Evolutionary conservation across 768 basidiomycete species (phyloP).

Genomic region (Podaxis pistillaris): DNA sequence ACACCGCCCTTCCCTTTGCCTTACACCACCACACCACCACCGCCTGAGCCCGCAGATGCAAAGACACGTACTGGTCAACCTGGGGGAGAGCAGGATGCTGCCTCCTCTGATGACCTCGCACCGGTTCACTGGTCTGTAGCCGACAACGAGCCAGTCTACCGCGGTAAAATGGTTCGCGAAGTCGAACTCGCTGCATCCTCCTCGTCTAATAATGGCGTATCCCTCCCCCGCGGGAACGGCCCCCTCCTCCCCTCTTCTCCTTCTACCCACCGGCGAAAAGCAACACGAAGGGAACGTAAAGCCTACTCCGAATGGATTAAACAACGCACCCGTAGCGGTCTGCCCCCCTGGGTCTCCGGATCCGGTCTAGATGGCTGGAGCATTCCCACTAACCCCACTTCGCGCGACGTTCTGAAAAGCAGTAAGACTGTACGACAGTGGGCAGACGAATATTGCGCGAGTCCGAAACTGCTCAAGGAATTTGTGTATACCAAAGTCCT

Average conservation of each 20-base stretch:
- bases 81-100: slow-evolving; percentile 5
- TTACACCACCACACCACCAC: background rate
- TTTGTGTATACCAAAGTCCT: slow-evolving; percentile 69
- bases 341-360: slow-evolving; percentile 41
- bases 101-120: slow-evolving; percentile 22
- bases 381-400: slow-evolving; percentile 1
- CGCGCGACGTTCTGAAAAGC: slow-evolving; percentile 40
- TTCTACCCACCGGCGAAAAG: slow-evolving; percentile 28
- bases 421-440: slow-evolving; percentile 68
- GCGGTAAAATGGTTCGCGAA: slow-evolving; percentile 62
- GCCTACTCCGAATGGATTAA: slow-evolving; percentile 41
- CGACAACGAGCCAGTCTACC: slow-evolving; percentile 62
- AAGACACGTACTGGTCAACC: background rate
- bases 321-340: slow-evolving; percentile 45
- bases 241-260: background rate
- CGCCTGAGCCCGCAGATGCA: background rate
- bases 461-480: slow-evolving; percentile 71
- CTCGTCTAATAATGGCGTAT: slow-evolving; percentile 9
- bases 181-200: slow-evolving; percentile 31
- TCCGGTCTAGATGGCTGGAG: slow-evolving; percentile 16
- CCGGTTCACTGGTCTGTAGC: slow-evolving; percentile 57
- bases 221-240: slow-evolving; percentile 2
- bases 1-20: slow-evolving; percentile 16
- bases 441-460: slow-evolving; percentile 82
- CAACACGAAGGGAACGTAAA: slow-evolving; percentile 41